Evolutionary conservation across 139 green algal species (phyloP), one percentile per base, ranked within the genome.

Genomic region (Micractinium conductrix): DNA sequence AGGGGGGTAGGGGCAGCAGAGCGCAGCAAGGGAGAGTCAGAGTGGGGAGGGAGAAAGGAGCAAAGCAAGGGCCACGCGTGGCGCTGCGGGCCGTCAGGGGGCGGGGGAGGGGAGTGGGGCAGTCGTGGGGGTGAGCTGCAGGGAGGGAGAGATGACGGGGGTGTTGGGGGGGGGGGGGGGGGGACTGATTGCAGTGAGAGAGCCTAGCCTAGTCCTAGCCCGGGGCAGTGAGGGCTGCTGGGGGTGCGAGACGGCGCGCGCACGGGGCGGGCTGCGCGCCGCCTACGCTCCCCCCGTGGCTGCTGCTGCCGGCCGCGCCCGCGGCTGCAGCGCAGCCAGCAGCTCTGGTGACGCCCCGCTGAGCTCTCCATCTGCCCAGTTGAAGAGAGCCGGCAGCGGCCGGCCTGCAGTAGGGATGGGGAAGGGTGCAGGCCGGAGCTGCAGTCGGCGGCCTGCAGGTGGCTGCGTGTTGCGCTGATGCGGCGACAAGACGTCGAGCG

Each of bases 341-440:
- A 82, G 76, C 76, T 82, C 76, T 1, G 55, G 38, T 24, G 55
- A 43, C 4, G 76, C 76, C 76, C 68, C 48, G 58, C 43, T 38
- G 58, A 98, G 87, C 92, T 98, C 95, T 5, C 92, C 92, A 0
- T 91, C 89, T 28, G 92, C 87, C 95, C 95, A 99, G 92, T 99
- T 96, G 88, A 96, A 98, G 40, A 99, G 88, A 35, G 93, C 92
- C 35, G 97, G 97, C 63, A 99, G 86, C 22, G 94, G 63, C 10
- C 87, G 84, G 48, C 93, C 94, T 97, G 91, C 86, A 88, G 2
- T 62, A 19, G 53, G 53, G 10, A 33, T 63, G 21, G 37, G 45
- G 9, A n/a, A 16, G 14, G 63, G 65, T 44, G 43, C n/a, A 7
- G 16, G 33, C 12, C 9, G 35, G 45, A 17, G 17, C 30, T 6